Evolutionary conservation across 148 eudicot genomes (phyloP), one percentile per base, ranked within the genome.

Genomic region (Fagopyrum tataricum): DNA sequence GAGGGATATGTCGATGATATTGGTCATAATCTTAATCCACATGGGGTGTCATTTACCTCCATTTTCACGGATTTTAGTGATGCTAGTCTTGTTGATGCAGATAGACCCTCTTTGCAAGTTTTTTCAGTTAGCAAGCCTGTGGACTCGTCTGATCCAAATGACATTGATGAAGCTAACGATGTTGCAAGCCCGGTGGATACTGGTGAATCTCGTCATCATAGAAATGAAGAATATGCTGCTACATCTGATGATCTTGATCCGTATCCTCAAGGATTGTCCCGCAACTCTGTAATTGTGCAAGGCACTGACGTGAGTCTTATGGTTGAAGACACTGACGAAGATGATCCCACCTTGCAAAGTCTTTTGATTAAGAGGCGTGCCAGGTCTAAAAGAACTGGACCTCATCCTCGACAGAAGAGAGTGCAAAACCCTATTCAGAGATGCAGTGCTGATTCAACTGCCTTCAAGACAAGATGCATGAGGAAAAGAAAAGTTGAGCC

Each of bases 371-470:
- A 59, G 39, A 72, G 61, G 68, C 75, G 79, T 67, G 53, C 68
- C 76, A 75, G 82, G 80, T 48, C 40, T 70, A 71, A 71, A 44
- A 59, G 55, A 31, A 70, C n/a, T 74, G 80, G 51, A 79, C 56
- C 73, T 4, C 51, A 12, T 80, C 43, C 72, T 76, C 71, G 78
- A 44, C 79, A 77, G 66, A 87, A 82, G 79, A 87, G 91, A 76
- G 44, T 73, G n/a, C 80, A 85, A 51, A 85, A 74, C 72, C 91
- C 88, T 67, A 80, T 86, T 61, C 77, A 55, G 55, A 86, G 85
- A 72, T 87, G 83, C 79, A 78, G 73, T 66, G 85, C 84, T 26
- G 91, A 77, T 76, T 72, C 79, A 67, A 70, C 81, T 44, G 72
- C 68, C 39, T 52, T 72, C 13, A 79, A 70, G 70, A 66, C 80